Evolutionary conservation across 78 protist genomes (phyloP), one percentile per base, ranked within the genome.

Genomic region (Diacronema lutheri): DNA sequence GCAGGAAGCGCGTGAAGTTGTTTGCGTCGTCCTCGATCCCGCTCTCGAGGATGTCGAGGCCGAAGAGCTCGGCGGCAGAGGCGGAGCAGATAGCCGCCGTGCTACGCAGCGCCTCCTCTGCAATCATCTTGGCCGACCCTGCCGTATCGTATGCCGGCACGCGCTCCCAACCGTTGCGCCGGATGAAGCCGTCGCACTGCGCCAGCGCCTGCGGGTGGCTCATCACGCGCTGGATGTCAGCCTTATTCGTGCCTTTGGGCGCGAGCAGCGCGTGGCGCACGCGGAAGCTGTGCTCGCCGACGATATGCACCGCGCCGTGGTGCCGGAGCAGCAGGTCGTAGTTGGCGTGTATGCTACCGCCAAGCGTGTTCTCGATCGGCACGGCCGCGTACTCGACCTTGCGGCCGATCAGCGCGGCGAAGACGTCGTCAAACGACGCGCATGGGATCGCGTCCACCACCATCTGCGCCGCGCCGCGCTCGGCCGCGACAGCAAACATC

Each of bases 221-320:
- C 82, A 56, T 76, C 37, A 50, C 82, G 46, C 20, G 26, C 50
- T 16, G 1, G 66, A 76, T 14, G 13, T 50, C 65, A 31, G 31
- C 31, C 6, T 0, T 1, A 31, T 10, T 10, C 26, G 33, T 44
- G 55, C 82, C 82, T 4, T 62, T 62, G 20, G 55, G 82, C 41
- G 82, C 82, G 66, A 76, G 82, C 10, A 76, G 65, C 68, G 61
- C 13, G 65, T 76, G 82, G 66, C 82, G 82, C 31, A 76, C 82
- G 65, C 82, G 82, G 66, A 76, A 38, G 19, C 35, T 12, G 82
- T 56, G 40, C 65, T 76, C 82, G 61, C 82, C 82, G 21, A 56
- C 13, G 46, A 76, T 46, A 44, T 76, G 82, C 19, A 76, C 29
- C 55, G 26, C 5, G 44, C 81, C 64, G 60, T 74, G 60, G 58